These are phyloP conservation scores for Mycena crocata DNA, from an alignment of 768 basidiomycete genomes.

Conservation along the genomic window DNA sequence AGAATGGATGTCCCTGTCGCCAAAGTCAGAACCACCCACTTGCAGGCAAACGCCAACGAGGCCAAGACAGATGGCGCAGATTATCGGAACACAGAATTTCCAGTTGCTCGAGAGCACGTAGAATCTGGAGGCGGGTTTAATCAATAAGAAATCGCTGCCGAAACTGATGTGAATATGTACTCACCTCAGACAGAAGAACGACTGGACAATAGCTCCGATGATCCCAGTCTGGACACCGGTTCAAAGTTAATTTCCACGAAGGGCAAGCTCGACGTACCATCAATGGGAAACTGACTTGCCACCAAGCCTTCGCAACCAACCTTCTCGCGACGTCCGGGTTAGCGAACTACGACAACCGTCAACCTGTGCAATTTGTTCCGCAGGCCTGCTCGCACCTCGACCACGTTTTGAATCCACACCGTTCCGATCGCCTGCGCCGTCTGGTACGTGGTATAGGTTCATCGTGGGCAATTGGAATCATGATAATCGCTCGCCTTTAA, in stretches of 20 bases:
- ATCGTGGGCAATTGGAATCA: no score
- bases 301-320: conserved; percentile 10
- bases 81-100: neutral
- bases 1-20: neutral
- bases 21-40: neutral
- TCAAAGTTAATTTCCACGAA: neutral
- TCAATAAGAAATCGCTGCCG: neutral
- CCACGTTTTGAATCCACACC: conserved; percentile 28
- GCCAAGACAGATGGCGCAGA: conserved; percentile 3
- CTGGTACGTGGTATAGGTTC: no score
- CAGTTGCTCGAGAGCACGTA: conserved; percentile 10
- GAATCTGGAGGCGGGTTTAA: conserved; percentile 6
- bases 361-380: neutral
- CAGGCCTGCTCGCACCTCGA: neutral
- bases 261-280: neutral
- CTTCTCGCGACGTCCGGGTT: conserved; percentile 15
- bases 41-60: conserved; percentile 3
- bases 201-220: conserved; percentile 15
- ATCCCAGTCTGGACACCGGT: conserved; percentile 1
- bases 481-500: conserved; percentile 4
- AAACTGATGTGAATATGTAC: neutral
- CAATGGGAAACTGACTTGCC: conserved; percentile 17
- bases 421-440: conserved; percentile 3
- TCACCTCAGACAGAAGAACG: conserved; percentile 15
- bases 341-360: neutral